Conservation (phyloP, 176 grass and related monocot species). For the Rhynchospora pubera region DNA sequence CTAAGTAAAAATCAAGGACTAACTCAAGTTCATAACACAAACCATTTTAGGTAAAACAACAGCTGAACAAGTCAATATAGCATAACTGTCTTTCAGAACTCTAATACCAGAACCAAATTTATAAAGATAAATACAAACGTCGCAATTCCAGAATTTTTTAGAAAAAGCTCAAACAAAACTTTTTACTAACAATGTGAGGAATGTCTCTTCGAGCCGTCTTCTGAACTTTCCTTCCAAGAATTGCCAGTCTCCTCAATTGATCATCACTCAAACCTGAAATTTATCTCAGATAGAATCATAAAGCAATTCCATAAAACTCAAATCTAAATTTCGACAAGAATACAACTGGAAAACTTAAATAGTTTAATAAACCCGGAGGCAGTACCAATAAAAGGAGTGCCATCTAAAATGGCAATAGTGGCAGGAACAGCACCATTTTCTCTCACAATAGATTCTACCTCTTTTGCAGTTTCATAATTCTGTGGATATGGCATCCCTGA, state of each 20-base stretch:
- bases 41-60: background rate
- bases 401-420: conserved; percentile 86
- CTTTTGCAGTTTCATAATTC: conserved; percentile 67
- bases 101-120: background rate
- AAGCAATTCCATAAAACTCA: background rate
- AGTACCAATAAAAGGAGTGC: conserved; percentile 60
- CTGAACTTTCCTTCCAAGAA: conserved; percentile 61
- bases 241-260: conserved; percentile 71
- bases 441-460: conserved; percentile 77
- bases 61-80: background rate
- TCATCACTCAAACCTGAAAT: conserved; percentile 48
- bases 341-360: background rate
- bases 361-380: background rate
- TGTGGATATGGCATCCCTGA: conserved; percentile 92
- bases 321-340: background rate
- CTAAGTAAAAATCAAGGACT: conserved; percentile 7
- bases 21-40: background rate
- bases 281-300: background rate
- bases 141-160: background rate
- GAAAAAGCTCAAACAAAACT: background rate
- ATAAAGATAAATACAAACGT: background rate
- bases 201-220: conserved; percentile 91
- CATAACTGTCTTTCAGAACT: background rate
- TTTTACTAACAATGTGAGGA: conserved; percentile 62
- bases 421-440: conserved; percentile 66